Evolutionary conservation across 441 rosid genomes (phyloP), one percentile per base, ranked within the genome.

Genomic region (Gossypium lobatum): DNA sequence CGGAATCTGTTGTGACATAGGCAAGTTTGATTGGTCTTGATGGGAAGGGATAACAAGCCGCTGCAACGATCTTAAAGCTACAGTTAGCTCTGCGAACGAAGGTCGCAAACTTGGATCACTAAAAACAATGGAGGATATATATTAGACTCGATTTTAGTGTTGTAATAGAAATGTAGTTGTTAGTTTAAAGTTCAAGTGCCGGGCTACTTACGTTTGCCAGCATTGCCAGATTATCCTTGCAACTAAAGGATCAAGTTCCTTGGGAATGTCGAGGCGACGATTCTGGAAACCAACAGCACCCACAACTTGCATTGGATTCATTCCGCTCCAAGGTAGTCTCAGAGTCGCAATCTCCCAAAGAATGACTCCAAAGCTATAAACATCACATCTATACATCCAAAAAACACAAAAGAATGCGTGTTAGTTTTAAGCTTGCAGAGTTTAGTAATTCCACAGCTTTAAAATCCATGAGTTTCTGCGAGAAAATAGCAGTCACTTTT

Each of bases 251-350:
- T 95, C 99, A 16, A 91, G 77, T 80, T 95, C 99, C 84, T 93
- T 89, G 4, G 98, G 97, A 68, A 93, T 90, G 75, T 95, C 99
- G 46, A 93, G 97, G 75, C 97, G 90, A 0, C 97, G 95, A 61
- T 91, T 93, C 80, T 95, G 98, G 82, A 95, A 95, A 77, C 99
- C 99, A 21, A 95, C 99, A 0, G 98, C 99, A 72, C 99, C 98
- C 26, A 93, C 99, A 37, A 93, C 99, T 83, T 95, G 99, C 99
- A 95, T 95, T 1, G 98, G 97, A 79, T 95, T 95, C 98, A 95
- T 93, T 75, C 97, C 99, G 75, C 90, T 83, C 99, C 99, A 95
- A 20, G 99, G 99, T 74, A 86, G 77, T 85, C 88, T 86, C 78
- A 89, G 79, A 34, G 99, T 95, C 14, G 99, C 97, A 64, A 95